A percentile compares a stretch with the other conserved stretches of the same genome.
These are phyloP conservation scores for Solanum arcanum DNA, from an alignment of 257 asterid genomes.

Conservation along the genomic window DNA sequence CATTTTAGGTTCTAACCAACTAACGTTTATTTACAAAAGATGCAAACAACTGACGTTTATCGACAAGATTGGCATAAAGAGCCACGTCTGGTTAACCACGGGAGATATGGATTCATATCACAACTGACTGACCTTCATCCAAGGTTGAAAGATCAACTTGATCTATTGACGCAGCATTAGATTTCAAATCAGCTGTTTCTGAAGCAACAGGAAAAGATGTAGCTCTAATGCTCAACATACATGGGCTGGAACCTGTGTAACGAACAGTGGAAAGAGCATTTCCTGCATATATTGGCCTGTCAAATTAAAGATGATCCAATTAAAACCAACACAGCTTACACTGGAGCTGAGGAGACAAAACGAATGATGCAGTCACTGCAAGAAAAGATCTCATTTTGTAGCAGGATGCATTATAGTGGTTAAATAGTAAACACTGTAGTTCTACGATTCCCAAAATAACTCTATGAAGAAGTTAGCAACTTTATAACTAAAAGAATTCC, in stretches of 20 bases:
- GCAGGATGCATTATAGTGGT: neutral
- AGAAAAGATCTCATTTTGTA: neutral
- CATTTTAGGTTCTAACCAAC: neutral
- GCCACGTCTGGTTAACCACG: neutral
- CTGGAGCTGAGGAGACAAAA: neutral
- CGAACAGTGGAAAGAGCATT: slow-evolving; percentile 88
- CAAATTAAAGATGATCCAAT: slow-evolving; percentile 11
- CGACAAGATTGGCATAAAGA: neutral
- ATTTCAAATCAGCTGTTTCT: slow-evolving; percentile 22
- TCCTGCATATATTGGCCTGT: slow-evolving; percentile 95
- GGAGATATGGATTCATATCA: neutral
- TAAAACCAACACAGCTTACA: neutral
- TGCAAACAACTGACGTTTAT: neutral
- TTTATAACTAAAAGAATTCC: neutral
- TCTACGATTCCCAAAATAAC: neutral
- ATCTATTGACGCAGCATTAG: slow-evolving; percentile 47
- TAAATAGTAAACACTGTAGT: neutral
- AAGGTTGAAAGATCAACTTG: slow-evolving; percentile 73
- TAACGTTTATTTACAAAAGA: neutral
- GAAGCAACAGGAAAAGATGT: slow-evolving; percentile 60
- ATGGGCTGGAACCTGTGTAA: slow-evolving; percentile 76
- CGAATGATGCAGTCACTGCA: neutral
- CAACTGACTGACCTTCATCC: slow-evolving; percentile 49
- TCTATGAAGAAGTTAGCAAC: neutral
- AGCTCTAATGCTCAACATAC: slow-evolving; percentile 84